Percentiles rank a stretch among this genome's conserved stretches.
phyloP scores from a whole-genome alignment of 2,329 filamentous ascomycete species.

The Pseudogymnoascus sp. region DNA sequence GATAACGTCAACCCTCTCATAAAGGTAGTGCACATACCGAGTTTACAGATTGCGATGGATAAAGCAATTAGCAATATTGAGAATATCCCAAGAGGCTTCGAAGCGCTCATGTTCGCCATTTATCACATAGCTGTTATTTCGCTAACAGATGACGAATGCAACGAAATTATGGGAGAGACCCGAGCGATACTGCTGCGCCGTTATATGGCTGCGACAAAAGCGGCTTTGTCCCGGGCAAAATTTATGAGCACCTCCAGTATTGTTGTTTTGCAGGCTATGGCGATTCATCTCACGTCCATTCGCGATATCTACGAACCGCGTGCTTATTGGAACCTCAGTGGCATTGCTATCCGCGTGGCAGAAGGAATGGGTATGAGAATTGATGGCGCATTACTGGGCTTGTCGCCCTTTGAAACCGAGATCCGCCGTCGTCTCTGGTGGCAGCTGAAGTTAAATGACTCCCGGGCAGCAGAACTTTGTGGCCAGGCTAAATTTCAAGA shows the following conservation, averaged over 20 bases:
- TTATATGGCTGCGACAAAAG: conserved; percentile 37
- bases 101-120: conserved; percentile 60
- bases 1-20: conserved; percentile 61
- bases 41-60: conserved; percentile 53
- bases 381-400: conserved; percentile 47
- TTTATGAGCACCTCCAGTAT: conserved; percentile 54
- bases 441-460: conserved; percentile 37
- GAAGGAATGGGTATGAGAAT: conserved; percentile 61
- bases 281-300: conserved; percentile 40
- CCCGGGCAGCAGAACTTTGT: conserved; percentile 25
- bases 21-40: conserved; percentile 59
- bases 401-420: conserved; percentile 56
- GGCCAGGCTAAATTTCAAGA: conserved; percentile 18
- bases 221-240: conserved; percentile 41
- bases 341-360: conserved; percentile 53
- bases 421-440: conserved; percentile 63
- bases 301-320: conserved; percentile 44
- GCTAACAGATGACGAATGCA: conserved; percentile 46
- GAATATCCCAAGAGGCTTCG: conserved; percentile 39
- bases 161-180: conserved; percentile 18
- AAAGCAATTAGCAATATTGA: conserved; percentile 41
- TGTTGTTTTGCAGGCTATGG: conserved; percentile 49
- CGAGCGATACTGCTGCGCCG: conserved; percentile 13
- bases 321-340: conserved; percentile 52
- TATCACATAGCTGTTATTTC: conserved; percentile 53